Conservation (phyloP, 805 yeast species). For the Naumovozyma baii region DNA sequence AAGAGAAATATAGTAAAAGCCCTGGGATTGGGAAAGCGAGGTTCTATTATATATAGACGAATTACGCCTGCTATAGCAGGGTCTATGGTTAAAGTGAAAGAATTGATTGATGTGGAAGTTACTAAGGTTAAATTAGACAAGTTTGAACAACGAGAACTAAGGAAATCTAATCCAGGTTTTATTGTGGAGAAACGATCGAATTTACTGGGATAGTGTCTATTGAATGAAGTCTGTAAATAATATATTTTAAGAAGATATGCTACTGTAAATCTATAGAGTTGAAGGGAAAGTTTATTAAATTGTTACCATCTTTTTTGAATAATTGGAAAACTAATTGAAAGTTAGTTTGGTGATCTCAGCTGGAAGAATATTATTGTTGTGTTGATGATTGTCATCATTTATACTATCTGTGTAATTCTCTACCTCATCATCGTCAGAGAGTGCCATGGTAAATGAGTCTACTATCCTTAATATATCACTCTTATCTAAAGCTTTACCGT, state of each 20-base stretch:
- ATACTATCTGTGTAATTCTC: slow-evolving; percentile 7
- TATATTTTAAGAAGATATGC: too few relatives aligned
- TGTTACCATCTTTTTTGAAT: too few relatives aligned
- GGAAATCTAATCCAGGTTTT: slow-evolving; percentile 63
- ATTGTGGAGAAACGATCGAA: slow-evolving; percentile 32
- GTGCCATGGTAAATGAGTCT: slow-evolving; percentile 31
- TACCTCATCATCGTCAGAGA: slow-evolving; percentile 32
- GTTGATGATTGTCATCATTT: background rate
- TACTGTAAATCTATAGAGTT: too few relatives aligned
- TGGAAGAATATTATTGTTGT: slow-evolving; percentile 9
- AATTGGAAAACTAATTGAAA: too few relatives aligned
- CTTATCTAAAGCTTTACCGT: slow-evolving; percentile 38
- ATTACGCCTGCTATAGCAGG: slow-evolving; percentile 80
- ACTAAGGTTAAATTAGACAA: slow-evolving; percentile 45
- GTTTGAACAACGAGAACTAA: slow-evolving; percentile 41
- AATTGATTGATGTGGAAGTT: slow-evolving; percentile 72
- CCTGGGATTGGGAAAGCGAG: slow-evolving; percentile 68
- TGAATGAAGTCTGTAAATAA: background rate
- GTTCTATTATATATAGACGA: slow-evolving; percentile 60
- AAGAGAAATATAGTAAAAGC: slow-evolving; percentile 55
- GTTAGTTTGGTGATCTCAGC: slow-evolving; percentile 8
- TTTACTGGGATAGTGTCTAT: background rate
- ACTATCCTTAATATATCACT: slow-evolving; percentile 35
- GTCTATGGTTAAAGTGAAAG: slow-evolving; percentile 72
- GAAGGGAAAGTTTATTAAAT: too few relatives aligned